Evolutionary conservation across 805 yeast species (phyloP).

Genomic region (Ogataea polymorpha): DNA sequence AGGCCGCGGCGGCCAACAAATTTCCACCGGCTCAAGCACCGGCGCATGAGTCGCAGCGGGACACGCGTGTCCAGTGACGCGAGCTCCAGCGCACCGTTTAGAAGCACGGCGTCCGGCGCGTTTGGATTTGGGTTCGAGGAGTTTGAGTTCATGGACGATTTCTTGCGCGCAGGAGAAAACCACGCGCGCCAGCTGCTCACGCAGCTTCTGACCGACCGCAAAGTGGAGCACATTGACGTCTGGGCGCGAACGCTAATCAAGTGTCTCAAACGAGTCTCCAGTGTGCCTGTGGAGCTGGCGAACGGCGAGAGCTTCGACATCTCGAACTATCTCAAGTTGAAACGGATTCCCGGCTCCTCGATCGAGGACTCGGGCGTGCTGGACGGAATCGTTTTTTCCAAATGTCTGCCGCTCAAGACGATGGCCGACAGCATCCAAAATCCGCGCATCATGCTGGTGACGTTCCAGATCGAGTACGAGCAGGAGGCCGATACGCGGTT

Average conservation of each 20-base stretch:
- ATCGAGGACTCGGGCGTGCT: constrained; percentile 58
- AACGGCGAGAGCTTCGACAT: constrained; percentile 78
- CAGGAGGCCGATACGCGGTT: constrained; percentile 44
- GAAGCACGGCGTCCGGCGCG: constrained; percentile 13
- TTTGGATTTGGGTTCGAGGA: constrained; percentile 26
- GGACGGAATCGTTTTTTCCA: constrained; percentile 83
- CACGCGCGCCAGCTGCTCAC: constrained; percentile 51
- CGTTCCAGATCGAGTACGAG: constrained; percentile 89
- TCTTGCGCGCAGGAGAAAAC: constrained; percentile 34
- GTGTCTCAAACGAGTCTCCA: constrained; percentile 52
- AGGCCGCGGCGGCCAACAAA: constrained; percentile 23
- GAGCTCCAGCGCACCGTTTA: constrained; percentile 7
- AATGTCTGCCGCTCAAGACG: constrained; percentile 69
- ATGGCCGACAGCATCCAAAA: constrained; percentile 65
- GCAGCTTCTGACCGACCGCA: constrained; percentile 64
- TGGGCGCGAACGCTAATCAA: constrained; percentile 60
- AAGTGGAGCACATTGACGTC: constrained; percentile 41
- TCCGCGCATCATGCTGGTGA: constrained; percentile 77
- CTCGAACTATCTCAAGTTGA: constrained; percentile 84
- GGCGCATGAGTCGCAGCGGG: constrained; percentile 51
- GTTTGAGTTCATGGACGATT: constrained; percentile 33
- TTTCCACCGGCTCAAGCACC: constrained; percentile 33
- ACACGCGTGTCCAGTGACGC: constrained; percentile 18
- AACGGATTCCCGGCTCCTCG: constrained; percentile 74
- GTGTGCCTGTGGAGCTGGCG: constrained; percentile 55